phyloP scores from a whole-genome alignment of 2,329 filamentous ascomycete species.

The Beauveria bassiana region DNA sequence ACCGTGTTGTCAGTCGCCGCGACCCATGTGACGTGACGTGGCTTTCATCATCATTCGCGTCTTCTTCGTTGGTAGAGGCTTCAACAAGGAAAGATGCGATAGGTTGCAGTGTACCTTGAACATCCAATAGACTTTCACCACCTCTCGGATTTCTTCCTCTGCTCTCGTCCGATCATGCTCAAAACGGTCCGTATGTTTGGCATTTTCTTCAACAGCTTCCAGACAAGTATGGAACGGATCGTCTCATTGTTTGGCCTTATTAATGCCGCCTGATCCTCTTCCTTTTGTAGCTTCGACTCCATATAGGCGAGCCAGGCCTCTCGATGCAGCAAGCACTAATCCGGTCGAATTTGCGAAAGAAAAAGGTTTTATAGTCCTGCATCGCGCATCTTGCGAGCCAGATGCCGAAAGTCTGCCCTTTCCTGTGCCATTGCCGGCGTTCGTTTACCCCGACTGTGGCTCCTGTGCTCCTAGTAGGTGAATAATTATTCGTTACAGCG shows the following conservation, averaged over 20 bases:
- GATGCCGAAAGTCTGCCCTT: neutral
- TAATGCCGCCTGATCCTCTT: neutral
- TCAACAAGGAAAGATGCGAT: too few species aligned
- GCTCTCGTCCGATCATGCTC: neutral
- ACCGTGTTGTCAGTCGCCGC: too few species aligned
- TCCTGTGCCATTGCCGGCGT: neutral
- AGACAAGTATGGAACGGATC: neutral
- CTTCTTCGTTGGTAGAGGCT: too few species aligned
- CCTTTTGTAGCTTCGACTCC: neutral
- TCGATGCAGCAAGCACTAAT: conserved; percentile 1
- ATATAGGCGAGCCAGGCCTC: neutral
- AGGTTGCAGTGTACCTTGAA: too few species aligned
- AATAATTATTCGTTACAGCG: neutral
- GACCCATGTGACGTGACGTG: too few species aligned
- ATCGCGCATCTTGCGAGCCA: neutral
- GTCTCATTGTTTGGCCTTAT: conserved; percentile 9
- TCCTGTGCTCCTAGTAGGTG: neutral
- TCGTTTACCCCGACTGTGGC: neutral
- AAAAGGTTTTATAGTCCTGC: conserved; percentile 10
- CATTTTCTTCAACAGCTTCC: conserved; percentile 9
- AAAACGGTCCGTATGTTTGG: neutral
- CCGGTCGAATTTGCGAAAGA: conserved; percentile 10
- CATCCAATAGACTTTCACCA: neutral
- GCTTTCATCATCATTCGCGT: too few species aligned
- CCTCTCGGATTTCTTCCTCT: neutral